Evolutionary conservation across 805 yeast species (phyloP).

Genomic region (Cyberlindnera nakhonratchasimensis): DNA sequence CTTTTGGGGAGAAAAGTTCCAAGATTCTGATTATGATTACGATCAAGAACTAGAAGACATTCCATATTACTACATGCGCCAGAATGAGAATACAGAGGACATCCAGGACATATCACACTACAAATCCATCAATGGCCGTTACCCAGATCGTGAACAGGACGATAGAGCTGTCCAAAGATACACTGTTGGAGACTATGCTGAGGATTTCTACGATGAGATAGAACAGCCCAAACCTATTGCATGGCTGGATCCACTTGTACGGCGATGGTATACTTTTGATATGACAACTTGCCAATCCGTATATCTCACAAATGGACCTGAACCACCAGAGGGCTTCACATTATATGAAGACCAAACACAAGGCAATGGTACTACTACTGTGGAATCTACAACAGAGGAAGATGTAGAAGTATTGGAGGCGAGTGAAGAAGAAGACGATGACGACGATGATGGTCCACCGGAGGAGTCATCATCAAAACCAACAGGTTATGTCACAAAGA

Average conservation of each 20-base stretch:
- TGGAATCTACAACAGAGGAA: background rate
- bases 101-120: background rate
- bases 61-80: slow-evolving; percentile 14
- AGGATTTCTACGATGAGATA: slow-evolving; percentile 11
- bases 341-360: background rate
- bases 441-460: slow-evolving; percentile 10
- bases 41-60: slow-evolving; percentile 11
- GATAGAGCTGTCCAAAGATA: slow-evolving; percentile 2
- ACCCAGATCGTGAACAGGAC: slow-evolving; percentile 6
- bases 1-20: slow-evolving; percentile 55
- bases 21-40: slow-evolving; percentile 21
- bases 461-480: slow-evolving; percentile 14
- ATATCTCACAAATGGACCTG: slow-evolving; percentile 9
- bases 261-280: slow-evolving; percentile 7
- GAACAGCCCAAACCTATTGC: background rate
- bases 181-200: slow-evolving; percentile 6
- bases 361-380: background rate
- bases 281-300: slow-evolving; percentile 1
- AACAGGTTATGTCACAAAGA: background rate
- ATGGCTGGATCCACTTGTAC: slow-evolving; percentile 9
- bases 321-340: slow-evolving; percentile 4
- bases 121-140: slow-evolving; percentile 2
- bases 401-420: background rate
- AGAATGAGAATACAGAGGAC: slow-evolving; percentile 7
- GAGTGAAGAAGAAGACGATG: slow-evolving; percentile 7